Percentiles rank a stretch among this genome's conserved stretches.
Conservation (phyloP, 192 early-diverging fungal genomes). For the Umbelopsis sp. region DNA sequence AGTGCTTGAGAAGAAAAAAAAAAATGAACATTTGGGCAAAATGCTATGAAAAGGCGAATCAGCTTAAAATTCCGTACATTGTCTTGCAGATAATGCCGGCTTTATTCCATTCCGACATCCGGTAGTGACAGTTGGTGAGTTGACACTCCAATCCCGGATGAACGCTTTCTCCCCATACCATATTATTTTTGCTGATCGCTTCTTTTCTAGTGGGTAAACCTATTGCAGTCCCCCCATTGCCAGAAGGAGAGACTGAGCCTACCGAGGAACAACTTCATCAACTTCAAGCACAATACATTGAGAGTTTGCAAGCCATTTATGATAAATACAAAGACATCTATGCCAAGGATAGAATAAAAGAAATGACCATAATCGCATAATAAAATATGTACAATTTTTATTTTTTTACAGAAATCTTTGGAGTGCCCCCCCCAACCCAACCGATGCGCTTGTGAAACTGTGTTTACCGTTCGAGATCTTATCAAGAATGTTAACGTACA, state of each 20-base stretch:
- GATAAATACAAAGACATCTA: conserved; percentile 75
- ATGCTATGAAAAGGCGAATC: too few relatives aligned
- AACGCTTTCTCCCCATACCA: neutral
- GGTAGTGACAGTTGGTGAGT: conserved; percentile 45
- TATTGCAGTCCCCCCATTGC: conserved; percentile 58
- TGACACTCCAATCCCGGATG: neutral
- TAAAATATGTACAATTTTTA: neutral
- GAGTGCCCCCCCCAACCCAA: neutral
- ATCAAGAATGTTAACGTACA: too few relatives aligned
- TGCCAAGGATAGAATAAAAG: conserved; percentile 61
- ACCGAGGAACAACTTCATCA: conserved; percentile 58
- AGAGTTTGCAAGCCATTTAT: conserved; percentile 62
- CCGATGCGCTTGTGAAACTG: neutral
- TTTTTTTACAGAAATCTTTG: neutral
- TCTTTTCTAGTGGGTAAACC: conserved; percentile 58
- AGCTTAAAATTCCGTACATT: neutral
- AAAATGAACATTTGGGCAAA: neutral
- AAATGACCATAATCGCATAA: conserved; percentile 69
- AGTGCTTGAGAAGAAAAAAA: conserved; percentile 39
- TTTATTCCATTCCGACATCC: conserved; percentile 53
- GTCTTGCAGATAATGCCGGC: conserved; percentile 50
- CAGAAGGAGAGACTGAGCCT: conserved; percentile 50
- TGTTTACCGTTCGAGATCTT: too few relatives aligned
- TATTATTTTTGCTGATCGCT: neutral
- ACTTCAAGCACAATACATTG: conserved; percentile 71